A percentile compares a stretch with the other conserved stretches of the same genome.
Evolutionary conservation across 2,329 filamentous ascomycete genomes (phyloP).

Genomic region (Monilinia aucupariae): DNA sequence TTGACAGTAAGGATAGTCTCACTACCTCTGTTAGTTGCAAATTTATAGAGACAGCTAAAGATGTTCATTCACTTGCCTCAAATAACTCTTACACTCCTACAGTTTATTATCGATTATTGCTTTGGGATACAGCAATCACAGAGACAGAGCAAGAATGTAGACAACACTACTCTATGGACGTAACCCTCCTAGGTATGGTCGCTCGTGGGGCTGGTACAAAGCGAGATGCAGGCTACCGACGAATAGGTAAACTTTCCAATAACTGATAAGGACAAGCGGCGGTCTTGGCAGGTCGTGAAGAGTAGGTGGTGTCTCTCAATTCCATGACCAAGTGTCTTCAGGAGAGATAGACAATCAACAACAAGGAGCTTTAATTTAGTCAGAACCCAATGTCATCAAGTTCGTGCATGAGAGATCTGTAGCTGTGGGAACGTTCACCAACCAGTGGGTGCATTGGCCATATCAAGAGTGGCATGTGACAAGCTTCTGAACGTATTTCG

Average conservation of each 20-base stretch:
- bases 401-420: not conserved
- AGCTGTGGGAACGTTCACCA: no score
- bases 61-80: constrained; percentile 10
- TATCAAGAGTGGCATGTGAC: not conserved
- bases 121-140: not conserved
- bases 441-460: not conserved
- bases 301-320: constrained; percentile 2
- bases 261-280: constrained; percentile 2
- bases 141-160: constrained; percentile 12
- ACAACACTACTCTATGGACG: constrained; percentile 11
- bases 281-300: constrained; percentile 12
- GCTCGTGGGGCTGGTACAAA: constrained; percentile 12
- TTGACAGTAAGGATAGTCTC: constrained; percentile 6
- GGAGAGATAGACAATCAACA: not conserved
- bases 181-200: constrained; percentile 1
- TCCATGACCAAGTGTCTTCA: constrained; percentile 7
- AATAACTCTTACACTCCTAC: not conserved
- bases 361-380: no score
- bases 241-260: constrained; percentile 14
- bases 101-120: not conserved
- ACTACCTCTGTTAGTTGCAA: constrained; percentile 1
- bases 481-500: not conserved
- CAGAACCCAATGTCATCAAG: not conserved
- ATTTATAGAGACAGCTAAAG: not conserved
- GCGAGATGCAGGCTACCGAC: constrained; percentile 8